Evolutionary conservation across 1,139 yeast species (phyloP).

Genomic region (Lodderomyces elongisporus): DNA sequence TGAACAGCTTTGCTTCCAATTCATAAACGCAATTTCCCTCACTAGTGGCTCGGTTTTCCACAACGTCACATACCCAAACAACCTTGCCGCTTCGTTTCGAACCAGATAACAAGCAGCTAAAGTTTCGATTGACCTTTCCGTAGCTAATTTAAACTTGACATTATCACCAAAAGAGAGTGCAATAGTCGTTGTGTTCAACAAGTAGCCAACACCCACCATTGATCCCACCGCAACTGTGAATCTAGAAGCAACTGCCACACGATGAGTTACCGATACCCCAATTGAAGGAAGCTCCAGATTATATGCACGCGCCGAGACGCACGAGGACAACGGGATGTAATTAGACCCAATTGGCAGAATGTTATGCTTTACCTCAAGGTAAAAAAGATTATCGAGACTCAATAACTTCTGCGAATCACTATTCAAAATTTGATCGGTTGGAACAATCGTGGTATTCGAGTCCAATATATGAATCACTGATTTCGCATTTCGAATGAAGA

Average conservation of each 20-base stretch:
- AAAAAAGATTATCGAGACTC: slow-evolving; percentile 1
- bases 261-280: slow-evolving; percentile 6
- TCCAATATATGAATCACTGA: slow-evolving; percentile 7
- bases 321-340: slow-evolving; percentile 10
- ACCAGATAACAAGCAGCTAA: slow-evolving; percentile 5
- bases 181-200: slow-evolving; percentile 4
- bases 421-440: slow-evolving; percentile 7
- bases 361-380: slow-evolving; percentile 7
- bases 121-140: slow-evolving; percentile 2
- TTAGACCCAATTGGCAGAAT: neutral
- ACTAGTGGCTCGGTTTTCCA: neutral
- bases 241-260: slow-evolving; percentile 5
- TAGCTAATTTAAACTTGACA: slow-evolving; percentile 3
- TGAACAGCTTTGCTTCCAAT: slow-evolving; percentile 1
- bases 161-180: slow-evolving; percentile 5
- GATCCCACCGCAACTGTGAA: slow-evolving; percentile 3
- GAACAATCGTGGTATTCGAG: slow-evolving; percentile 10
- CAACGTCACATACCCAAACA: slow-evolving; percentile 4
- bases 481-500: slow-evolving; percentile 6
- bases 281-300: slow-evolving; percentile 3
- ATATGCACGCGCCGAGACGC: slow-evolving; percentile 5
- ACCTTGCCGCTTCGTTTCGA: slow-evolving; percentile 2
- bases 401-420: neutral
- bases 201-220: slow-evolving; percentile 1
- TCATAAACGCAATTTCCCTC: slow-evolving; percentile 3